Evolutionary conservation across 2,329 filamentous ascomycete species (phyloP), one percentile per base, ranked within the genome.

Genomic region (Cyphellophora europaea): DNA sequence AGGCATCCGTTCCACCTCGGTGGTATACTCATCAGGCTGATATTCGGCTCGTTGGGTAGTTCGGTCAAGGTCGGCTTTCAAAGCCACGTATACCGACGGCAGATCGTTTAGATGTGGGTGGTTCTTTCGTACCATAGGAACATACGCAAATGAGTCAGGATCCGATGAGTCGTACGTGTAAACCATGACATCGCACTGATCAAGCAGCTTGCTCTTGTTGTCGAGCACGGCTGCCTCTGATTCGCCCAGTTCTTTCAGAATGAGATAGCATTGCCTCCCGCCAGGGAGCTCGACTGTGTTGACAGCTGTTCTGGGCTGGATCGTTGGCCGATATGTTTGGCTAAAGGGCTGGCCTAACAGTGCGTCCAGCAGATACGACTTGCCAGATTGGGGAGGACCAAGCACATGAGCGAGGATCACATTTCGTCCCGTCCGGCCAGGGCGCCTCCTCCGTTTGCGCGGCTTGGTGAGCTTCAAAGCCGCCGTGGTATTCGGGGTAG

Each of bases 131-230:
- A 95, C 67, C 12, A 82, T 74, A 23, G 89, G 82, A 35, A 98
- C 86, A 53, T 96, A 88, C 2, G 82, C 78, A 58, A 98, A 98
- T 3, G 86, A 94, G 57, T 96, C 88, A 0, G 91, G 89, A 43
- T 98, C 88, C 1, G 87, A 93, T 2, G 89, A 96, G 63, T 98
- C 91, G 61, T 96, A 98, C 1, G 86, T 80, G 60, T 93, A 96
- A 60, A 89, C 93, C 30, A 98, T 73, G 15, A 98, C 71, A 58
- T 98, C 91, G 59, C 89, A 96, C 5, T 87, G 79, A 51, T 94
- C 86, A 11, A 98, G 52, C 3, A 66, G 70, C 59, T 93, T 94
- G 29, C 78, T 74, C 52, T 80, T 78, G 53, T 98, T 98, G 37
- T 96, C 91, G 3, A 98, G 67, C 36, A 96, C 87, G 10, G 91